Percentiles rank a stretch among this genome's conserved stretches.
Evolutionary conservation across 768 basidiomycete genomes (phyloP).

Genomic region (Hericium rajendrae): DNA sequence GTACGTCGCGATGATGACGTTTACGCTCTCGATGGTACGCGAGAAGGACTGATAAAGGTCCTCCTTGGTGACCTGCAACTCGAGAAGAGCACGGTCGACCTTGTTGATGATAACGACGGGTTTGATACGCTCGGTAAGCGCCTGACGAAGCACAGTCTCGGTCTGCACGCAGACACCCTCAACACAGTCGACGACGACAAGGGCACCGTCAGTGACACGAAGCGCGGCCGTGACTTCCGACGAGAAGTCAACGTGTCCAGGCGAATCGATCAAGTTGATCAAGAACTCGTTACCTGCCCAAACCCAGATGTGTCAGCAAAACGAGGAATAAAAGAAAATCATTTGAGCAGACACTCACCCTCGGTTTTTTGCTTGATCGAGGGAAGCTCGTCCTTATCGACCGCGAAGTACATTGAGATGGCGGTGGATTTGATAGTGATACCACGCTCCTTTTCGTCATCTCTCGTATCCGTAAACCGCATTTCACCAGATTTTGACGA

Average conservation of each 20-base stretch:
- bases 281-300: constrained; percentile 82
- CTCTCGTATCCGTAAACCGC: constrained; percentile 95
- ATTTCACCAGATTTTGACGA: constrained; percentile 88
- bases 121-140: constrained; percentile 96
- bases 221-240: constrained; percentile 99
- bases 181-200: constrained; percentile 98
- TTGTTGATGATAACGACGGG: constrained; percentile 99
- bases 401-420: constrained; percentile 99
- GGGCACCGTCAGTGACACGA: constrained; percentile 98
- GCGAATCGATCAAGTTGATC: constrained; percentile 99
- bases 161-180: constrained; percentile 99
- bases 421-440: constrained; percentile 99
- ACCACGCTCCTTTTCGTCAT: constrained; percentile 98
- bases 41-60: constrained; percentile 95
- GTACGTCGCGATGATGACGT: constrained; percentile 98
- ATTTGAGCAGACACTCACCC: constrained; percentile 32
- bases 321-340: constrained; percentile 1
- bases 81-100: constrained; percentile 97
- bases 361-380: constrained; percentile 92
- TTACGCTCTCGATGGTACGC: constrained; percentile 94
- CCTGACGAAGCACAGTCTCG: constrained; percentile 97
- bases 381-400: constrained; percentile 78
- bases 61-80: constrained; percentile 96
- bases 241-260: constrained; percentile 99
- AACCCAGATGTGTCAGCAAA: constrained; percentile 6